Evolutionary conservation across 2,329 filamentous ascomycete genomes (phyloP).

Genomic region (Huntiella bhutanensis): DNA sequence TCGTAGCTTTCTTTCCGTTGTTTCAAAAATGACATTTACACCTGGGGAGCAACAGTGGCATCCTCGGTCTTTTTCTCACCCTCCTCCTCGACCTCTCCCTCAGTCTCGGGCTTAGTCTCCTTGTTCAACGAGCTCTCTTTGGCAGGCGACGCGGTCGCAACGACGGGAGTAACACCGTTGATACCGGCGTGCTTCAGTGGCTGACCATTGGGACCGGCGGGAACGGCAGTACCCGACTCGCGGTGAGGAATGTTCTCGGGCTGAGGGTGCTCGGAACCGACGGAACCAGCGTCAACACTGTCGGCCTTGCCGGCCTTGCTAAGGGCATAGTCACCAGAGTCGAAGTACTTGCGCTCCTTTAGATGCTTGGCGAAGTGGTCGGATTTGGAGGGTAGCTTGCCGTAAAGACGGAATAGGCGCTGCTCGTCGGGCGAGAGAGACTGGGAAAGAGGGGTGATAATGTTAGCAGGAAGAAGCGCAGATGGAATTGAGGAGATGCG

Average conservation of each 20-base stretch:
- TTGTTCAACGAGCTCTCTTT: conserved; percentile 75
- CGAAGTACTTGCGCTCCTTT: conserved; percentile 98
- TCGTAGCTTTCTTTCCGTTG: too few relatives aligned
- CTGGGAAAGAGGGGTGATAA: conserved; percentile 26
- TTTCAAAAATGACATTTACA: too few relatives aligned
- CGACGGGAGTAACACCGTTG: conserved; percentile 15
- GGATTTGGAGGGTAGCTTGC: conserved; percentile 91
- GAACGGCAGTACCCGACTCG: conserved; percentile 31
- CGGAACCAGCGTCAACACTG: conserved; percentile 78
- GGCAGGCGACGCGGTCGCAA: conserved; percentile 60
- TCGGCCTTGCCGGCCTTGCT: conserved; percentile 94
- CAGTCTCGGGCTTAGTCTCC: conserved; percentile 46
- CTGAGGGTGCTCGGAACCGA: conserved; percentile 85
- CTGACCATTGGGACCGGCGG: conserved; percentile 17
- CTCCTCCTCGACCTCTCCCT: conserved; percentile 10
- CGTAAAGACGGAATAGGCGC: conserved; percentile 88
- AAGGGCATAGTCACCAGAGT: conserved; percentile 89
- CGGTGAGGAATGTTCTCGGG: conserved; percentile 86
- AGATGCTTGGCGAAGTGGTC: conserved; percentile 95
- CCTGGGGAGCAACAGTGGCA: not conserved
- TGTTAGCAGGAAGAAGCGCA: conserved; percentile 4
- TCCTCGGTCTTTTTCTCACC: conserved; percentile 1
- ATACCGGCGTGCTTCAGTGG: conserved; percentile 23
- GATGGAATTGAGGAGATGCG: conserved; percentile 10
- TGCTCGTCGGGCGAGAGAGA: conserved; percentile 88